Percentiles rank a stretch among this genome's conserved stretches.
phyloP scores from a whole-genome alignment of 2,329 filamentous ascomycete species.

The Aschersonia sp. region DNA sequence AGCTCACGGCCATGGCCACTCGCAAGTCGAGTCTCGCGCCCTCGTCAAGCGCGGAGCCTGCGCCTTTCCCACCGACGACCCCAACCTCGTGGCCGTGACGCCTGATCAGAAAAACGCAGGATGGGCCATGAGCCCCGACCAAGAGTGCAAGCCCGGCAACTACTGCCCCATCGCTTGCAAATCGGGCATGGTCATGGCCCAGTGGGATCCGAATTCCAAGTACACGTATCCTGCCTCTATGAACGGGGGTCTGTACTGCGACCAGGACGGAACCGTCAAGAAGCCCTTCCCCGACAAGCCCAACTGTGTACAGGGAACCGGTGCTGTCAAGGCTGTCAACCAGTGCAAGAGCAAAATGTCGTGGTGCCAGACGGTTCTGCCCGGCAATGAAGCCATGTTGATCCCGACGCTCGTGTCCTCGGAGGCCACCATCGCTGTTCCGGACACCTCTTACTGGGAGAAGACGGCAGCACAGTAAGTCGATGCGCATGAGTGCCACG shows the following conservation, averaged over 20 bases:
- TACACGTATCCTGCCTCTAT: constrained; percentile 59
- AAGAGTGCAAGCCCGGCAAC: constrained; percentile 47
- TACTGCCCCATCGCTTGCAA: constrained; percentile 71
- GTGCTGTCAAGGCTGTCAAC: constrained; percentile 51
- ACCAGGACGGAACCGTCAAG: constrained; percentile 45
- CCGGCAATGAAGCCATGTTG: constrained; percentile 69
- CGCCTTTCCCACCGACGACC: constrained; percentile 45
- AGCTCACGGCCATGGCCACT: constrained; percentile 9
- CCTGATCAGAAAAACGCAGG: constrained; percentile 51
- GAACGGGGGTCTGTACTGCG: constrained; percentile 63
- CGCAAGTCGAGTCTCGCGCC: constrained; percentile 8
- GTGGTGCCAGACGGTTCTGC: constrained; percentile 67
- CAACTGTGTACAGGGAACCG: constrained; percentile 57
- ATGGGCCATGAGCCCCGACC: constrained; percentile 69
- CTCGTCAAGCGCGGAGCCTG: constrained; percentile 44
- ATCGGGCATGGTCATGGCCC: constrained; percentile 59
- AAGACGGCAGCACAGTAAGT: constrained; percentile 60
- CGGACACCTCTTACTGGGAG: constrained; percentile 55
- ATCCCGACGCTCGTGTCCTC: constrained; percentile 56
- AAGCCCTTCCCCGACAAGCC: constrained; percentile 55
- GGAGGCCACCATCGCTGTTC: constrained; percentile 51
- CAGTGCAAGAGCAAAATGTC: constrained; percentile 46
- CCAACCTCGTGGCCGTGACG: constrained; percentile 53
- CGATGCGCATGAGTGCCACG: background rate
- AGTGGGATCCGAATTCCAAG: constrained; percentile 59